Evolutionary conservation across 1,139 yeast genomes (phyloP), one percentile per base, ranked within the genome.

Genomic region (Arxiozyma bovina): DNA sequence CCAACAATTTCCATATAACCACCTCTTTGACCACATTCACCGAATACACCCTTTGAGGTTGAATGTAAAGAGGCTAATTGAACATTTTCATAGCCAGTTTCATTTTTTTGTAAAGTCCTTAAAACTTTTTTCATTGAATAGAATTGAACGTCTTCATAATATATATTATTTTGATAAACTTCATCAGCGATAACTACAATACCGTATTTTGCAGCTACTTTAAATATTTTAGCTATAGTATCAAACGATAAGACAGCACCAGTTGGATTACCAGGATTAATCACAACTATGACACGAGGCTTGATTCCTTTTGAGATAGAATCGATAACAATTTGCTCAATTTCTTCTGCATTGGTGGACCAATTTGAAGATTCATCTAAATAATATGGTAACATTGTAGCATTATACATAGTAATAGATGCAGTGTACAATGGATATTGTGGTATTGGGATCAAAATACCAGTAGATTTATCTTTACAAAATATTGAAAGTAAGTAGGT

Each of bases 11-110:
- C 99, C 94, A 93, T 87, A 75, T 91, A 93, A 4, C 99, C 99
- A 64, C 98, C 99, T 73, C 99, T 85, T 74, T 93, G 99, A 55
- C 99, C 99, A 76, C 99, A 93, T 74, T 93, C 99, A 56, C 99
- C 99, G 63, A 87, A 81, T 64, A 90, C 88, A 67, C 99, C 99
- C 73, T 93, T 93, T 22, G 98, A 91, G 48, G 96, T 89, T 20
- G 98, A 89, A 70, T 93, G 98, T 61, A 93, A 76, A 1, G 97
- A 90, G 1, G 94, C 97, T 57, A 93, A 77, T 66, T 89, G 96
- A 50, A 91, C 93, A 57, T 81, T 76, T 54, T 78, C 77, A 70
- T 82, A 90, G 58, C 77, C 69, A 44, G 74, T 68, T 51, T 73
- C 72, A 57, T 83, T 82, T 51, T 73, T 72, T 58, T 83, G 83